These are phyloP conservation scores for Flaveria sonorensis DNA, from an alignment of 129 eudicot genomes.

Conservation along the genomic window DNA sequence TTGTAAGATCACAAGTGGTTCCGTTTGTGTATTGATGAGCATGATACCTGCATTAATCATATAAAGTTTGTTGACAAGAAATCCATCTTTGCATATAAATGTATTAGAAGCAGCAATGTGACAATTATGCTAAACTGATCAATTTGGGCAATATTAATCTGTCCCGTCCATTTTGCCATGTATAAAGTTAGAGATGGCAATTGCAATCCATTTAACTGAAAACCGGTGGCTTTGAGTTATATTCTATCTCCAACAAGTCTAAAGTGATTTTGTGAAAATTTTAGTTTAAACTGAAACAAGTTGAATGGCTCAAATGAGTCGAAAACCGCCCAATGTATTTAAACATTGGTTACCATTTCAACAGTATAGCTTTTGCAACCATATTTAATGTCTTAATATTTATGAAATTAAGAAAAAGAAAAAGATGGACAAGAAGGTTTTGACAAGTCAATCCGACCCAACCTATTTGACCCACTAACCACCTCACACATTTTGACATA, in stretches of 20 bases:
- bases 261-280: neutral
- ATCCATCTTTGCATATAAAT: neutral
- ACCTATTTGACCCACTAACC: neutral
- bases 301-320: neutral
- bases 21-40: constrained; percentile 90
- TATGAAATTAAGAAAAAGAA: neutral
- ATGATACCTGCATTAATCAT: constrained; percentile 66
- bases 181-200: neutral
- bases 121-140: neutral
- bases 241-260: neutral
- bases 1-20: constrained; percentile 86
- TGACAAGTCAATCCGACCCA: neutral
- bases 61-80: neutral
- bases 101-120: neutral
- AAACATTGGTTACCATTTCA: neutral
- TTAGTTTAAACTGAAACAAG: neutral
- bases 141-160: neutral
- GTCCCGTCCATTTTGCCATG: neutral
- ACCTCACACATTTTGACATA: neutral
- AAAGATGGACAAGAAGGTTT: neutral
- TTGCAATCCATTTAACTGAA: neutral
- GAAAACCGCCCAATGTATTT: neutral
- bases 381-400: neutral
- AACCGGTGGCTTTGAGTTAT: neutral
- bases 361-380: neutral